Evolutionary conservation across 306 rosid genomes (phyloP), one percentile per base, ranked within the genome.

Genomic region (Psophocarpus tetragonolobus): DNA sequence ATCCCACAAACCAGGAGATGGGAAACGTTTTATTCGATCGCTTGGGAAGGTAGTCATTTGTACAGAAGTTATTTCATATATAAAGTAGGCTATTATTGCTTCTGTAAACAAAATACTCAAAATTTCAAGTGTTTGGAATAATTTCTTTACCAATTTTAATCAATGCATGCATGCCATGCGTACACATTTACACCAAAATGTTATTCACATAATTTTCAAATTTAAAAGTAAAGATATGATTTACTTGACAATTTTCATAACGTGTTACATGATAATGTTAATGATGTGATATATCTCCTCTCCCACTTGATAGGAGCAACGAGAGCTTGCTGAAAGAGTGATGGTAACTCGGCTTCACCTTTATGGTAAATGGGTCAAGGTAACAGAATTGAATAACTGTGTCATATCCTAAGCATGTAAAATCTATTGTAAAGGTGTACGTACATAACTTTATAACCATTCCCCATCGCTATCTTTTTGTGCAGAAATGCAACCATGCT

Each of bases 271-370:
- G 21, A 26, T 63, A 50, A 48, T 67, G 41, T 0, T 15, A 42
- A 65, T 64, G 73, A 38, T 53, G 18, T 5, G 26, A 38, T 81
- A 30, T 42, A 24, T 75, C 4, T 65, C 66, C 51, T 69, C 6
- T 15, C 17, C 24, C 57, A 21, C 44, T 87, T 80, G 61, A 71
- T 81, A 95, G 97, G 99, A 95, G 88, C 88, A 76, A 24, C 99
- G 90, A 32, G 91, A 86, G 30, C 97, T 95, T 75, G 99, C 99
- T 2, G 99, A 95, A 82, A 88, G 99, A 87, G 97, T 95, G 72
- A 95, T 95, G 99, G 78, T 95, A 72, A 95, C 99, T 35, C 71
- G 99, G 75, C 99, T 95, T 68, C 92, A 92, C 80, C 94, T 95
- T 30, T 95, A 92, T 68, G 87, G 96, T 18, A 92, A 92, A 92